Base-by-base conservation (phyloP, 2,329 filamentous ascomycete species). In the Lachnellula suecica region DNA sequence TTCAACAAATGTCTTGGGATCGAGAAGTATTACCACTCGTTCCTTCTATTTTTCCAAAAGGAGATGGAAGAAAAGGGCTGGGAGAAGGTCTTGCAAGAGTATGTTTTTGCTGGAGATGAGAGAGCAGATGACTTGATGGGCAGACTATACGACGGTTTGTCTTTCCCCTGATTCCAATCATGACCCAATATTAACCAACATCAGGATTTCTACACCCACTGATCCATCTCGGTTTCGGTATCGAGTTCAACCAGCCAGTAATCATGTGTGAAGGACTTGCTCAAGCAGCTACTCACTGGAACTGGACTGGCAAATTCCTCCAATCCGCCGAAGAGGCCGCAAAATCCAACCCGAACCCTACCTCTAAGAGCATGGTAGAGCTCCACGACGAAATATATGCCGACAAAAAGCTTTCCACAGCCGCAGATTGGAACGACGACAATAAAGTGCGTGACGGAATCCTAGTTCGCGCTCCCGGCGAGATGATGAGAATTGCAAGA, bases 151-250 rank as follows among this genome's bases (percentile, higher is more conserved):
- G 79, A 78, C 15, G 85, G 84, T 78, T 66, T 55, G 71, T 66
- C 10, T 35, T 23, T 19, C 17, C 46, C 6, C 19, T 53, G 29
- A 59, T 17, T 8, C 6, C 15, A 8, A 9, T 8, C 25, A 9
- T 29, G n/a, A 38, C 29, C 24, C 42, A 42, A 20, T 22, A 43
- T 34, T 37, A 10, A 40, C 19, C 20, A 31, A 54, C 60, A 56
- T 34, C 59, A 79, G 84, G 88, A 0, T 79, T 93, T 57, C 61
- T 91, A 2, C 90, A 96, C 64, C 90, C 91, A 2, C 72, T 94
- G 15, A 92, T 96, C 57, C 90, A 96, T 66, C 78, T 96, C 19
- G 88, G 91, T 44, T 96, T 91, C 65, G 91, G 88, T 4, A 67
- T 96, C 31, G 91, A 96, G 66, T 96, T 91, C 73, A 68, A 79